Evolutionary conservation across 2,329 filamentous ascomycete species (phyloP).

Genomic region (Penicillium carneum): DNA sequence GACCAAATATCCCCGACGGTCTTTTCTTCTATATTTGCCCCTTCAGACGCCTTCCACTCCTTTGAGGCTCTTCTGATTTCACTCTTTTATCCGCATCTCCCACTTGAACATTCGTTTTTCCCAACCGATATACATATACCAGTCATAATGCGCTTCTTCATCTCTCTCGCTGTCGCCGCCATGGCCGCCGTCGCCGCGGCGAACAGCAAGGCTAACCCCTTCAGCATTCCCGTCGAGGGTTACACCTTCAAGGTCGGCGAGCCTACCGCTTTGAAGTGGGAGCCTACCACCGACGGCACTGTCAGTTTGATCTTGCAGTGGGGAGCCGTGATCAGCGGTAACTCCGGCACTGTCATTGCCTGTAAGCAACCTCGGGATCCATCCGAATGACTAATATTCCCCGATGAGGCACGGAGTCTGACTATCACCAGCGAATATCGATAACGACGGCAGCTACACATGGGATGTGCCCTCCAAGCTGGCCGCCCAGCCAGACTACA

Average conservation of each 20-base stretch:
- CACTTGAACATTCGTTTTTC: conserved; percentile 16
- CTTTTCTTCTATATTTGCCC: conserved; percentile 14
- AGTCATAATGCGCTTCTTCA: conserved; percentile 56
- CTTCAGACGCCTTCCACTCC: conserved; percentile 9
- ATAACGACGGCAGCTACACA: conserved; percentile 59
- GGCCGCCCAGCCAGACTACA: conserved; percentile 57
- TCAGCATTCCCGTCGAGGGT: conserved; percentile 55
- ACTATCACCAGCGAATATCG: conserved; percentile 50
- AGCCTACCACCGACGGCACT: conserved; percentile 58
- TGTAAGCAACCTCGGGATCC: conserved; percentile 45
- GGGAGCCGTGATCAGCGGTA: conserved; percentile 51
- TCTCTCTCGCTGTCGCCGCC: conserved; percentile 54
- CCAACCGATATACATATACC: conserved; percentile 10
- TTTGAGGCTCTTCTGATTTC: conserved; percentile 16
- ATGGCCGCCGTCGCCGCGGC: conserved; percentile 55
- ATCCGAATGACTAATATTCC: conserved; percentile 3
- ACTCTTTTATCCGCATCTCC: conserved; percentile 18
- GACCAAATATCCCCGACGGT: not conserved
- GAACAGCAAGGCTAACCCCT: conserved; percentile 54
- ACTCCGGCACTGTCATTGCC: conserved; percentile 52
- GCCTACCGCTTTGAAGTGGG: conserved; percentile 58
- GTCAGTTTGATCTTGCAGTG: conserved; percentile 61
- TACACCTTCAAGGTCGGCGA: conserved; percentile 57
- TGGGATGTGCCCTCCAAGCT: conserved; percentile 55
- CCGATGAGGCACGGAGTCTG: conserved; percentile 1